phyloP scores from a whole-genome alignment of 2,329 filamentous ascomycete genomes.

The Rhexocercosporidium sp. region DNA sequence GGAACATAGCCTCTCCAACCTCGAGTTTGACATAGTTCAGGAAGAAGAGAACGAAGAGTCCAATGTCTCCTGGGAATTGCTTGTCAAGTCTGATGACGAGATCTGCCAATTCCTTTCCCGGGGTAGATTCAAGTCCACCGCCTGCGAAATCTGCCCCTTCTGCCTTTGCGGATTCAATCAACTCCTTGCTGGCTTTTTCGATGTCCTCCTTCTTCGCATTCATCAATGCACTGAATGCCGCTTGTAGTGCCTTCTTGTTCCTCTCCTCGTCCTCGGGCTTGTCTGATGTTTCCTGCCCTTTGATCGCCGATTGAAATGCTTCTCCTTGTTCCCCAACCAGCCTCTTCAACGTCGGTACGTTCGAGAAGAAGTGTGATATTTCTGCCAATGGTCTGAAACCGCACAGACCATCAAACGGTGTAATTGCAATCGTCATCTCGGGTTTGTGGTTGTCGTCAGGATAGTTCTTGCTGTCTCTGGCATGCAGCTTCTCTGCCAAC shows the following conservation, averaged over 20 bases:
- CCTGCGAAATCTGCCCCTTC: conserved; percentile 77
- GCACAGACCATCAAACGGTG: conserved; percentile 93
- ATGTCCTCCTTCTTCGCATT: conserved; percentile 71
- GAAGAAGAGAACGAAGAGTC: conserved; percentile 95
- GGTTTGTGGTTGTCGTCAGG: conserved; percentile 99
- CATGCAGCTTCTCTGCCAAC: conserved; percentile 86
- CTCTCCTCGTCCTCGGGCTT: conserved; percentile 49
- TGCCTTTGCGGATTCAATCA: conserved; percentile 72
- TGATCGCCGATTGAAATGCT: conserved; percentile 57
- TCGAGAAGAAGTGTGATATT: conserved; percentile 77
- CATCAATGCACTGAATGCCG: conserved; percentile 82
- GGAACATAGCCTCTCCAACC: conserved; percentile 92
- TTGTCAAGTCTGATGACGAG: conserved; percentile 78
- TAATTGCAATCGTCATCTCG: conserved; percentile 98
- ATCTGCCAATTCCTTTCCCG: conserved; percentile 73
- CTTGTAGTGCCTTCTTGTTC: conserved; percentile 81
- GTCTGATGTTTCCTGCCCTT: conserved; percentile 55
- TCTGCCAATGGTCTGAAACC: conserved; percentile 90
- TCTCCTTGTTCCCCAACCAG: conserved; percentile 70
- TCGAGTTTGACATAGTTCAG: conserved; percentile 91
- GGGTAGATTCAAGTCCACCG: conserved; percentile 70
- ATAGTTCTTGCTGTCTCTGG: conserved; percentile 89
- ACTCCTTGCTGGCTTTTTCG: conserved; percentile 65
- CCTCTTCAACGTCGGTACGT: conserved; percentile 65
- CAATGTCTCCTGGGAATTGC: conserved; percentile 89